These are phyloP conservation scores for Fusarium sp. DNA, from an alignment of 2,329 filamentous ascomycete genomes.

Conservation along the genomic window DNA sequence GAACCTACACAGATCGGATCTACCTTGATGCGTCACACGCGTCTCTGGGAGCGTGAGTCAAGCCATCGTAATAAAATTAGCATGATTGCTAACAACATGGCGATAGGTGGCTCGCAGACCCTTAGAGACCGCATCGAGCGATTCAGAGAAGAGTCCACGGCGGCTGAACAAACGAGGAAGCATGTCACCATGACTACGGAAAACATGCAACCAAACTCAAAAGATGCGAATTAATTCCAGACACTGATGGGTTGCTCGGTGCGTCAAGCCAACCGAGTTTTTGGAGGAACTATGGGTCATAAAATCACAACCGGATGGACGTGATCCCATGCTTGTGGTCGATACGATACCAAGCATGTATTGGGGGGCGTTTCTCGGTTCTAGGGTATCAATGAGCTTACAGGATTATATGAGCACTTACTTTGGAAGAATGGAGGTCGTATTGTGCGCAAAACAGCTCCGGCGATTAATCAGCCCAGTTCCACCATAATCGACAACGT, in stretches of 20 bases:
- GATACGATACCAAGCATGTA: constrained; percentile 3
- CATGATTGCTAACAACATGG: not conserved
- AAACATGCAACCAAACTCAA: not conserved
- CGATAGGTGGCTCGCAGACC: not conserved
- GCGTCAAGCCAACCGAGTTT: not conserved
- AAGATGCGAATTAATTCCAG: constrained; percentile 3
- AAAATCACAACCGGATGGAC: not conserved
- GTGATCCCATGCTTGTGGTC: not conserved
- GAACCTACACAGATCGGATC: not conserved
- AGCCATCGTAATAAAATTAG: not conserved
- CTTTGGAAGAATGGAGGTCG: not conserved
- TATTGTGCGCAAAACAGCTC: not conserved
- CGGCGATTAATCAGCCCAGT: not conserved
- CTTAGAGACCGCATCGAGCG: not conserved
- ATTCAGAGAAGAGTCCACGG: not conserved
- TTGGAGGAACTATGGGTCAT: not conserved
- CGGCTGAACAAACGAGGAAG: not conserved
- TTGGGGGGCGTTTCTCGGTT: not conserved
- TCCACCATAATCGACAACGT: constrained; percentile 8
- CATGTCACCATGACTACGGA: not conserved
- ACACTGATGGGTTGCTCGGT: not conserved
- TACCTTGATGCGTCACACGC: not conserved
- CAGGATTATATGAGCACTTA: not conserved
- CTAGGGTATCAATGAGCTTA: not conserved
- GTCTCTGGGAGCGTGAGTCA: constrained; percentile 15